Evolutionary conservation across 2,329 filamentous ascomycete genomes (phyloP), one percentile per base, ranked within the genome.

Genomic region (Penicillium psychrosexuale): DNA sequence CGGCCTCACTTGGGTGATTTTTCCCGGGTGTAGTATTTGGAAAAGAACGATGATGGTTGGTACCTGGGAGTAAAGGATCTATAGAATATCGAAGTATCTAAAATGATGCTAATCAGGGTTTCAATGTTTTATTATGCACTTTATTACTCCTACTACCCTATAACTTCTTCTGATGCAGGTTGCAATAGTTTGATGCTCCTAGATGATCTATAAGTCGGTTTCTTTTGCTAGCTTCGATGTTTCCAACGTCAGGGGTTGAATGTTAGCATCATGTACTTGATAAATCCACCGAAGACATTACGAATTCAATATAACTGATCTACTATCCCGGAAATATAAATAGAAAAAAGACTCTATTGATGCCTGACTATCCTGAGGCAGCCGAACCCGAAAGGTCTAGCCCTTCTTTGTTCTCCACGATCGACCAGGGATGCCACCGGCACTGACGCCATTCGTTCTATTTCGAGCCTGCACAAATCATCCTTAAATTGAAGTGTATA

Each of bases 361-460:
- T 39, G 50, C 50, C 50, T 53, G 44, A 48, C 33, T 15, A 46
- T 47, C 50, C 43, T 49, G 6, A 49, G 51, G 51, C 51, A 43
- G 15, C 8, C 30, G 44, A 36, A 47, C 42, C 56, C 37, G 45
- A 47, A 52, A 28, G 61, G 61, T 60, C 56, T 64, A 61, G 59
- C 58, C 62, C 56, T 44, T 39, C 45, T 33, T 47, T 46, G 37
- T 58, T 60, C 61, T 57, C 60, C 61, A 63, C 61, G 59, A 64
- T 64, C 55, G 53, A 61, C 61, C 61, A 63, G 38, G 57, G 53
- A 60, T 56, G 49, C 48, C 43, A 57, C 40, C 49, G 39, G 50
- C 61, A 53, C 56, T 64, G 62, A 65, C 62, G 62, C 56, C 60
- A 66, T 62, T 52, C 59, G 39, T 63, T 63, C 51, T 53, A 53